Evolutionary conservation across 805 yeast genomes (phyloP).

Genomic region (Torulaspora microellipsoides): DNA sequence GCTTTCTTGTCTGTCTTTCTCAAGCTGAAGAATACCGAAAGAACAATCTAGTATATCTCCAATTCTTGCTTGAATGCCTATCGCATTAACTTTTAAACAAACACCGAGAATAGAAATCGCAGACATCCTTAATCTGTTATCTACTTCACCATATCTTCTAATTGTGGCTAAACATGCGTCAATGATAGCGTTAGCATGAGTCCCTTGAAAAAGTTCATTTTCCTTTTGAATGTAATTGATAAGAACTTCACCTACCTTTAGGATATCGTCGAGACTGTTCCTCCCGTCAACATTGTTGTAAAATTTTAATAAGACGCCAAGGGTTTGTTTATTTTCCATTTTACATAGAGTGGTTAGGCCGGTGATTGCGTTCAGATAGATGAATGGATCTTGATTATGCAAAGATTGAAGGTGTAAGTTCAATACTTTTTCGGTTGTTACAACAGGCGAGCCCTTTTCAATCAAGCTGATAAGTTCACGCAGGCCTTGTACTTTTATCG

Average conservation of each 20-base stretch:
- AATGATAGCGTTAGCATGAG: constrained; percentile 41
- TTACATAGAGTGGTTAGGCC: constrained; percentile 63
- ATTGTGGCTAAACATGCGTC: constrained; percentile 41
- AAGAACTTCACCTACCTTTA: constrained; percentile 80
- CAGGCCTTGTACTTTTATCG: constrained; percentile 84
- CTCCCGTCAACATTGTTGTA: constrained; percentile 36
- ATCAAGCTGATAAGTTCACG: constrained; percentile 55
- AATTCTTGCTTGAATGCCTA: constrained; percentile 45
- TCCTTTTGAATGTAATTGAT: constrained; percentile 50
- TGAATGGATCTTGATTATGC: constrained; percentile 77
- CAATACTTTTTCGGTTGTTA: constrained; percentile 51
- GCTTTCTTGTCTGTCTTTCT: constrained; percentile 42
- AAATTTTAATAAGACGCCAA: constrained; percentile 37
- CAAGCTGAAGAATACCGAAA: constrained; percentile 63
- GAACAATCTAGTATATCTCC: constrained; percentile 68
- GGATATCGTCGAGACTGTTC: constrained; percentile 55
- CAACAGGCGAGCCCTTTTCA: constrained; percentile 44
- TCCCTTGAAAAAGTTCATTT: constrained; percentile 47
- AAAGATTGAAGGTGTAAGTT: constrained; percentile 60
- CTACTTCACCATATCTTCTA: constrained; percentile 37
- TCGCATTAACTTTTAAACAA: constrained; percentile 55
- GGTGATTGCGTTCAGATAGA: constrained; percentile 79
- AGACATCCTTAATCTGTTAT: constrained; percentile 71
- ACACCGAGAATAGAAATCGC: constrained; percentile 81
- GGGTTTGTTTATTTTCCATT: constrained; percentile 36